These are phyloP conservation scores for Boletellus sp. DNA, from an alignment of 768 basidiomycete species.

Conservation along the genomic window DNA sequence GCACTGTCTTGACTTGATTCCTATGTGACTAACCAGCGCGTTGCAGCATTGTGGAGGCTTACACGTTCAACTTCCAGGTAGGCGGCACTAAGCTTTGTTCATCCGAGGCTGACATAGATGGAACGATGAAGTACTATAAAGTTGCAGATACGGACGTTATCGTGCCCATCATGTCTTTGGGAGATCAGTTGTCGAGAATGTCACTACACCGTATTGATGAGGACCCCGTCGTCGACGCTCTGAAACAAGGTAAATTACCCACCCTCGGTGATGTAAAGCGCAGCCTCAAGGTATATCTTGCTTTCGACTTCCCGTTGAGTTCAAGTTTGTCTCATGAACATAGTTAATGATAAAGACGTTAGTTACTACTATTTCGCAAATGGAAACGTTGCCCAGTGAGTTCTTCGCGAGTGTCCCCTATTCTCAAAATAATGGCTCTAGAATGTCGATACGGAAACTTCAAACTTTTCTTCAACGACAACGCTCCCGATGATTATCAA, in stretches of 20 bases:
- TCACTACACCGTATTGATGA: constrained; percentile 37
- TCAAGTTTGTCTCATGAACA: neutral
- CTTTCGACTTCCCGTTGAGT: neutral
- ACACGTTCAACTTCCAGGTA: constrained; percentile 84
- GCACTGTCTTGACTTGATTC: constrained; percentile 13
- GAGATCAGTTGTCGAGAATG: constrained; percentile 52
- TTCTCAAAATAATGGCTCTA: constrained; percentile 24
- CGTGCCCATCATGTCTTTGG: constrained; percentile 74
- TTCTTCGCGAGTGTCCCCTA: constrained; percentile 6
- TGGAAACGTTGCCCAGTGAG: constrained; percentile 77
- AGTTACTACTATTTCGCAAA: constrained; percentile 72
- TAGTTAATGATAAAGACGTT: constrained; percentile 75
- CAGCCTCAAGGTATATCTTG: constrained; percentile 61
- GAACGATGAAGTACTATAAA: constrained; percentile 70
- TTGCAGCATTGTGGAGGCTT: constrained; percentile 77
- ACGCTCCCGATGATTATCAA: constrained; percentile 79
- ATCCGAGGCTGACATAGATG: constrained; percentile 4
- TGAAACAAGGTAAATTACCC: constrained; percentile 57
- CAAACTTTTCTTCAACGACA: constrained; percentile 80
- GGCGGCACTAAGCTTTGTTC: constrained; percentile 2
- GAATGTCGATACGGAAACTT: constrained; percentile 85
- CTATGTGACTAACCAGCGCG: constrained; percentile 10
- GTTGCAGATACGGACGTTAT: constrained; percentile 55
- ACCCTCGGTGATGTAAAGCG: constrained; percentile 79
- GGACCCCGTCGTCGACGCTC: constrained; percentile 62